Evolutionary conservation across 768 basidiomycete species (phyloP).

Genomic region (Lyophyllum decastes): DNA sequence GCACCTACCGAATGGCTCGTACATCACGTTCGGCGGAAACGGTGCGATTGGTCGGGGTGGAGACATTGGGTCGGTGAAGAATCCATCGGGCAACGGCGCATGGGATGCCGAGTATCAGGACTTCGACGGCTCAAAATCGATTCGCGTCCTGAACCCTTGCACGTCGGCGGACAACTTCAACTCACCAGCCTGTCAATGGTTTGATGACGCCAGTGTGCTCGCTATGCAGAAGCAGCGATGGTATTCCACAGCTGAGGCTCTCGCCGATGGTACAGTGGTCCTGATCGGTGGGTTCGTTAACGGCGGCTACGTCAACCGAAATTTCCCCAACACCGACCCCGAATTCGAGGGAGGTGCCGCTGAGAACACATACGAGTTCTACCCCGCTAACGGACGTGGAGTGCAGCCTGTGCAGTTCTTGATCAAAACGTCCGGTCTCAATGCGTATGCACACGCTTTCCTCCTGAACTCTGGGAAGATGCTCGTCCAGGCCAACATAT

Average conservation of each 20-base stretch:
- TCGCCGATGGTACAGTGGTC: conserved; percentile 75
- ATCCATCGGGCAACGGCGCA: conserved; percentile 44
- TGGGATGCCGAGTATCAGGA: conserved; percentile 76
- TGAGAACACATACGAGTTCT: conserved; percentile 86
- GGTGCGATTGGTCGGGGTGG: conserved; percentile 74
- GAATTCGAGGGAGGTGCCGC: conserved; percentile 67
- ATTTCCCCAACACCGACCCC: conserved; percentile 73
- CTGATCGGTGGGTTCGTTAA: conserved; percentile 82
- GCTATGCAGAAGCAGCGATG: conserved; percentile 73
- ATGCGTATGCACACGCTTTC: conserved; percentile 75
- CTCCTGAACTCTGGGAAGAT: conserved; percentile 77
- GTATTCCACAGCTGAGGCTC: conserved; percentile 77
- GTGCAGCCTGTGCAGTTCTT: conserved; percentile 69
- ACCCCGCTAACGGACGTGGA: conserved; percentile 55
- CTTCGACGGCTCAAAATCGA: conserved; percentile 80
- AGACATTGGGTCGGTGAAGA: conserved; percentile 50
- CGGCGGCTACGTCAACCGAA: conserved; percentile 80
- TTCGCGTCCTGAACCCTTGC: conserved; percentile 85
- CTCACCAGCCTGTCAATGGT: conserved; percentile 65
- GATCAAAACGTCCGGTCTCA: conserved; percentile 72
- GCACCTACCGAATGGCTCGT: conserved; percentile 82
- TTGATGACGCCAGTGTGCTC: conserved; percentile 62
- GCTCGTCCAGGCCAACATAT: conserved; percentile 82
- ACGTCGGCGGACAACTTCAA: conserved; percentile 45
- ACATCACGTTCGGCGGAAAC: conserved; percentile 76